Evolutionary conservation across 306 rosid genomes (phyloP).

Genomic region (Pyrus communis): DNA sequence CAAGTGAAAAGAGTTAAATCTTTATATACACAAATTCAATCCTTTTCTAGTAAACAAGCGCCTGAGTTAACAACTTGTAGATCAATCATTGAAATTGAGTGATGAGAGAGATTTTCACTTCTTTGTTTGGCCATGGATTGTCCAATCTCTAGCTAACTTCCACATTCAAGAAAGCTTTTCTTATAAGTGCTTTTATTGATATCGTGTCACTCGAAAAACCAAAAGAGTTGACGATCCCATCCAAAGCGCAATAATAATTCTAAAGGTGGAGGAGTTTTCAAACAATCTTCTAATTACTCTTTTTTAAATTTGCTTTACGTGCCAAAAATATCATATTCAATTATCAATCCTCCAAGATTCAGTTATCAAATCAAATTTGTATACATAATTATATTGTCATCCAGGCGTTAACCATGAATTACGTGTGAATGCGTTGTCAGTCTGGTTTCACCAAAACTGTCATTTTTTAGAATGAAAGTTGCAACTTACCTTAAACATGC

Average conservation of each 20-base stretch:
- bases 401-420: background rate
- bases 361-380: background rate
- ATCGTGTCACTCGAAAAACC: background rate
- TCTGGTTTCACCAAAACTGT: background rate
- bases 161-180: background rate
- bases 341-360: background rate
- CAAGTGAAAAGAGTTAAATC: background rate
- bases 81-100: background rate
- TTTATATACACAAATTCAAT: background rate
- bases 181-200: background rate
- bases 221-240: background rate
- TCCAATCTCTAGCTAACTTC: background rate
- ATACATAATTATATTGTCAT: background rate
- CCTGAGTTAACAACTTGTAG: background rate
- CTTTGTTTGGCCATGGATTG: background rate
- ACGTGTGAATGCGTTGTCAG: background rate
- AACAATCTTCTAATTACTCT: background rate
- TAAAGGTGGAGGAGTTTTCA: background rate
- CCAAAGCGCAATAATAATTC: background rate
- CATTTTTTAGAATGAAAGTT: background rate
- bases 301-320: background rate
- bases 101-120: background rate
- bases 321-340: background rate
- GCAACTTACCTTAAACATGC: too few relatives aligned
- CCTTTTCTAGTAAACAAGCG: background rate